These are phyloP conservation scores for Beauveria asiatica DNA, from an alignment of 2,329 filamentous ascomycete species.

Conservation along the genomic window DNA sequence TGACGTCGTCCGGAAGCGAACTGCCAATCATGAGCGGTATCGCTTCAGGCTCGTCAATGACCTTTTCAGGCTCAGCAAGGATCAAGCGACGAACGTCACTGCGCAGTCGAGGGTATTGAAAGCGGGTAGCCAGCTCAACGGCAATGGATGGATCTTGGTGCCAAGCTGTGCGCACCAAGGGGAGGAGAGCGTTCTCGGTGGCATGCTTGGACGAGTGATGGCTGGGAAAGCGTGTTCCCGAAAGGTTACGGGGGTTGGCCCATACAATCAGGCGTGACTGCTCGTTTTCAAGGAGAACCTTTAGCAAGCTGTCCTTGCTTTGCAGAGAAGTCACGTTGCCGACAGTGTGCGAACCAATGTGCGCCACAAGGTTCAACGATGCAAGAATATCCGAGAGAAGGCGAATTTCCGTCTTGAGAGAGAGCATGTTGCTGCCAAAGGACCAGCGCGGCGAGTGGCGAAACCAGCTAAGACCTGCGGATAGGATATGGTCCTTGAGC, in stretches of 20 bases:
- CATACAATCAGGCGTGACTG: conserved; percentile 77
- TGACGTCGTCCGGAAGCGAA: conserved; percentile 68
- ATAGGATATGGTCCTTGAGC: conserved; percentile 81
- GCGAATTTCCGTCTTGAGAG: conserved; percentile 86
- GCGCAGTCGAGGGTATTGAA: conserved; percentile 63
- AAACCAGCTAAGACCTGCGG: conserved; percentile 86
- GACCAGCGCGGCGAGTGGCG: conserved; percentile 77
- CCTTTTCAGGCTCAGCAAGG: conserved; percentile 75
- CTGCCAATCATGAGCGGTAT: conserved; percentile 74
- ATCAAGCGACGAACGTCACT: conserved; percentile 73
- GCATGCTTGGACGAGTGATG: conserved; percentile 32
- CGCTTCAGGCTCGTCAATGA: conserved; percentile 71
- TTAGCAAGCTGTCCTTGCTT: conserved; percentile 74
- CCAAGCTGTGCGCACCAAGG: conserved; percentile 78
- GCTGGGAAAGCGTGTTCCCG: conserved; percentile 27
- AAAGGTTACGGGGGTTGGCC: conserved; percentile 70
- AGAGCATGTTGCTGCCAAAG: conserved; percentile 86
- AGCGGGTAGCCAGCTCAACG: conserved; percentile 74
- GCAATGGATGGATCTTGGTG: conserved; percentile 74
- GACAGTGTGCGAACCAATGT: conserved; percentile 44
- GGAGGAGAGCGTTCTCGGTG: conserved; percentile 41
- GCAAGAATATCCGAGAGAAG: conserved; percentile 67
- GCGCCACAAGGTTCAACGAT: conserved; percentile 55
- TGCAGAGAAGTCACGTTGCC: conserved; percentile 58
- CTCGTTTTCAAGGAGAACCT: conserved; percentile 75